These are phyloP conservation scores for Mortierella sp. DNA, from an alignment of 371 early-diverging fungal species.

Conservation along the genomic window DNA sequence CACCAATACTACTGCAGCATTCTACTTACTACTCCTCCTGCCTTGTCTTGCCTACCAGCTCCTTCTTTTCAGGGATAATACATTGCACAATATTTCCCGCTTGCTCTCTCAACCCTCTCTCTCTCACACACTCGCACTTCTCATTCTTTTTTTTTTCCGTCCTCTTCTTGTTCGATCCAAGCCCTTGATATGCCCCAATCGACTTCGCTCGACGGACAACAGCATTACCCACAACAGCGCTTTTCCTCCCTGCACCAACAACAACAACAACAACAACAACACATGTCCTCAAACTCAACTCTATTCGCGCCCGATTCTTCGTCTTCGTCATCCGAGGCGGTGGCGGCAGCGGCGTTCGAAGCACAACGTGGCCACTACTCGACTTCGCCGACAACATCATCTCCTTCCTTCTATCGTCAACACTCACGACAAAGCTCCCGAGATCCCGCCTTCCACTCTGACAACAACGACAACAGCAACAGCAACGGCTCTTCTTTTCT, in stretches of 20 bases:
- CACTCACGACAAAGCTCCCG: background rate
- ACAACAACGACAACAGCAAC: background rate
- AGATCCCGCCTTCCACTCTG: background rate
- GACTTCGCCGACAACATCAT: conserved; percentile 1
- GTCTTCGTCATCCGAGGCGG: conserved; percentile 42
- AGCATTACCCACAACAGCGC: background rate
- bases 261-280: background rate
- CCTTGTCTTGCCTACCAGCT: background rate
- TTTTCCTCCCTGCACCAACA: background rate
- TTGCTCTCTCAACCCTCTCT: background rate
- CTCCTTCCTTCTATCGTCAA: background rate
- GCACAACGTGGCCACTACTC: conserved; percentile 12
- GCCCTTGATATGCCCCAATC: background rate
- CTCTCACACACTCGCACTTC: background rate
- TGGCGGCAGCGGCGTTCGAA: background rate
- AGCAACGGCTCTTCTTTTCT: background rate
- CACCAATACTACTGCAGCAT: conserved; percentile 7
- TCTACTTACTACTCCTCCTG: background rate
- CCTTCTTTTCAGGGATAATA: background rate
- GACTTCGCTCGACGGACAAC: background rate
- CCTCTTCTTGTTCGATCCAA: background rate
- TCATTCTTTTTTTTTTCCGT: background rate
- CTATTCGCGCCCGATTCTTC: conserved; percentile 86
- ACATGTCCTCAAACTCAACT: conserved; percentile 76
- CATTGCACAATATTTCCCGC: background rate